A percentile compares a stretch with the other conserved stretches of the same genome.
Conservation (phyloP, 1,284 basidiomycete genomes). For the Omphalotus olearius region DNA sequence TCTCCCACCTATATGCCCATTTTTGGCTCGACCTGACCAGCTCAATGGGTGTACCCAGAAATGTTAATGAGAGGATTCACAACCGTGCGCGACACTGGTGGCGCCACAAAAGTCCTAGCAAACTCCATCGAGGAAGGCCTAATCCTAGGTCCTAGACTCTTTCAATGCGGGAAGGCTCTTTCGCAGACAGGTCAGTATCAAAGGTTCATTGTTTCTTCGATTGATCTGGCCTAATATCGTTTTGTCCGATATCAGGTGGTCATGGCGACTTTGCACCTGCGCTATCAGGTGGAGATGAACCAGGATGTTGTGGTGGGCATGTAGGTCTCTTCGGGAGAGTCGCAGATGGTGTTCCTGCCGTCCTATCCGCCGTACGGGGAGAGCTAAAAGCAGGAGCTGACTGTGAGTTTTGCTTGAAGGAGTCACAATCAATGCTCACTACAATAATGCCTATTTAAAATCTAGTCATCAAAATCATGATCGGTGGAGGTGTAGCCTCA, state of each 20-base stretch:
- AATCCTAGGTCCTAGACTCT: constrained; percentile 36
- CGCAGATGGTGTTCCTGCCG: constrained; percentile 36
- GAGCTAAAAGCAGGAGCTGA: constrained; percentile 43
- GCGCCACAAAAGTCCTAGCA: constrained; percentile 39
- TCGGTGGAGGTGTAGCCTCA: constrained; percentile 41
- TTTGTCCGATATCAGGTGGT: constrained; percentile 24
- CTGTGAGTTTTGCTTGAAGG: constrained; percentile 16
- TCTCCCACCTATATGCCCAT: background rate
- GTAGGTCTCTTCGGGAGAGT: constrained; percentile 27
- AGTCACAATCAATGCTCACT: background rate
- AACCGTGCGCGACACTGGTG: constrained; percentile 45
- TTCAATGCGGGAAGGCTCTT: constrained; percentile 41
- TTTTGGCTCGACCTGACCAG: background rate
- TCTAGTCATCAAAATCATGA: constrained; percentile 36
- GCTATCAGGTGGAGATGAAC: constrained; percentile 19
- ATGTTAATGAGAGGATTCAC: constrained; percentile 47
- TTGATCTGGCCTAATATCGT: background rate
- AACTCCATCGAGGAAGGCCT: constrained; percentile 39
- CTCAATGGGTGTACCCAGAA: constrained; percentile 18
- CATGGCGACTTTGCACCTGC: constrained; percentile 35
- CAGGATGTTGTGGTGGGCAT: constrained; percentile 39
- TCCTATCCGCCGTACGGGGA: constrained; percentile 37
- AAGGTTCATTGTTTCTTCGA: background rate
- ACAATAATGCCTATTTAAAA: background rate
- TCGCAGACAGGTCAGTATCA: constrained; percentile 36